Percentiles rank a stretch among this genome's conserved stretches.
These are phyloP conservation scores for Cercospora zeina DNA, from an alignment of 2,329 filamentous ascomycete genomes.

Conservation along the genomic window DNA sequence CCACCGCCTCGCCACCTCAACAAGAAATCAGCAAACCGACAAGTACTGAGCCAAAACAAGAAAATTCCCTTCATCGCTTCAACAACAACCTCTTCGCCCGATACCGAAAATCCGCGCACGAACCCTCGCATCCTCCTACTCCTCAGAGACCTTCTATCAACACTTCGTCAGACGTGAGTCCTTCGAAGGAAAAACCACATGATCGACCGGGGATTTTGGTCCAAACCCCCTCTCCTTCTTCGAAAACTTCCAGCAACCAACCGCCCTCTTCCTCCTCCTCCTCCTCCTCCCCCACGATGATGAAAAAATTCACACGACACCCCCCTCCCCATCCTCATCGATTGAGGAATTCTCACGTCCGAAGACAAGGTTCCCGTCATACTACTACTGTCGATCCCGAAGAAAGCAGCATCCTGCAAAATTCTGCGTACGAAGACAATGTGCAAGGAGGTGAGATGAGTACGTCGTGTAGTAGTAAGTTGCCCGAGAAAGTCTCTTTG, in stretches of 20 bases:
- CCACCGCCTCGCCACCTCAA: not conserved
- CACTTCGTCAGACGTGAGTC: not conserved
- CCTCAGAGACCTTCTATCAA: not conserved
- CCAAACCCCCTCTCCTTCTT: not conserved
- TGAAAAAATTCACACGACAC: constrained; percentile 9
- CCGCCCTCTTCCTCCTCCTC: too few species aligned
- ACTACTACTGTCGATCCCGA: not conserved
- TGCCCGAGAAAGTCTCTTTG: not conserved
- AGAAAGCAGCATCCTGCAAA: not conserved
- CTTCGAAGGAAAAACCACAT: not conserved
- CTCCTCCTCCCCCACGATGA: too few species aligned
- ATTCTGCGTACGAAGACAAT: not conserved
- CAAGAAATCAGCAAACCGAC: not conserved
- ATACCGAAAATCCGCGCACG: not conserved
- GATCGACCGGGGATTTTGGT: not conserved
- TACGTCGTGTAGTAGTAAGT: not conserved
- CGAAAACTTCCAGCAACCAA: not conserved
- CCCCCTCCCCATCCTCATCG: not conserved
- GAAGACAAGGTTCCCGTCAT: not conserved
- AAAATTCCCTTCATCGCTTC: not conserved
- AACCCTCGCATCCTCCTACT: not conserved
- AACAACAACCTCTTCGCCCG: not conserved
- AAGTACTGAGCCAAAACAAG: not conserved
- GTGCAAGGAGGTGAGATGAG: not conserved
- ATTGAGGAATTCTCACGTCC: not conserved